phyloP scores from a whole-genome alignment of 768 basidiomycete genomes.

The Suillus subalutaceus region DNA sequence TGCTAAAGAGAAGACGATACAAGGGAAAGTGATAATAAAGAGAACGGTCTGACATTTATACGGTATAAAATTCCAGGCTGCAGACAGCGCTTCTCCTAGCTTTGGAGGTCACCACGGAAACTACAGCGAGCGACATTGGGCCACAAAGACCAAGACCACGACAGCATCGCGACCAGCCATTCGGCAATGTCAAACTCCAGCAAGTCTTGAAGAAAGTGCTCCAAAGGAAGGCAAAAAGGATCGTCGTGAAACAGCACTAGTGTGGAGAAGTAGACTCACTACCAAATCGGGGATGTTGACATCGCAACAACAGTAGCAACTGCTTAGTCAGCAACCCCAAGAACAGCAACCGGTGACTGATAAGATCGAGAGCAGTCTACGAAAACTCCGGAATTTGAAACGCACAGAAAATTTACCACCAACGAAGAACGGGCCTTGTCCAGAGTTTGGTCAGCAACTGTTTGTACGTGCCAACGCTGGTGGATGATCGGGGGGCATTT shows the following conservation, averaged over 20 bases:
- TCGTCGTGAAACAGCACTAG: slow-evolving; percentile 3
- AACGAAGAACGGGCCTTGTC: too few species aligned
- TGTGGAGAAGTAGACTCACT: slow-evolving; percentile 1
- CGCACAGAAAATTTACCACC: too few species aligned
- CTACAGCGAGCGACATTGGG: neutral
- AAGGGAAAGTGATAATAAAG: slow-evolving; percentile 22
- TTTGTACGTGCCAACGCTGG: neutral
- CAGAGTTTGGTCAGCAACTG: neutral
- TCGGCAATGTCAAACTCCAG: slow-evolving; percentile 4
- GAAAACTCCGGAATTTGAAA: neutral
- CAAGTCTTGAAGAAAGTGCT: slow-evolving; percentile 2
- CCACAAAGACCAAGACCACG: slow-evolving; percentile 4
- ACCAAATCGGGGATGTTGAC: slow-evolving; percentile 17
- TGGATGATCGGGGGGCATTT: neutral
- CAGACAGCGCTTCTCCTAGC: slow-evolving; percentile 1
- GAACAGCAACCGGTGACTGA: slow-evolving; percentile 12
- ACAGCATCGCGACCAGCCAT: slow-evolving; percentile 14
- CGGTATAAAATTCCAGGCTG: slow-evolving; percentile 4
- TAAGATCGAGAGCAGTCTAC: slow-evolving; percentile 25
- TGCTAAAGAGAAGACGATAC: slow-evolving; percentile 40
- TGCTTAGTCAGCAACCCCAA: slow-evolving; percentile 17
- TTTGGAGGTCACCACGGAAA: slow-evolving; percentile 13
- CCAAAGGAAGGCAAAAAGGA: neutral
- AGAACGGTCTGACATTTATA: slow-evolving; percentile 12
- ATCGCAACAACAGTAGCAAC: slow-evolving; percentile 11